These are phyloP conservation scores for Yamadazyma triangularis DNA, from an alignment of 1,139 yeast species.

Conservation along the genomic window DNA sequence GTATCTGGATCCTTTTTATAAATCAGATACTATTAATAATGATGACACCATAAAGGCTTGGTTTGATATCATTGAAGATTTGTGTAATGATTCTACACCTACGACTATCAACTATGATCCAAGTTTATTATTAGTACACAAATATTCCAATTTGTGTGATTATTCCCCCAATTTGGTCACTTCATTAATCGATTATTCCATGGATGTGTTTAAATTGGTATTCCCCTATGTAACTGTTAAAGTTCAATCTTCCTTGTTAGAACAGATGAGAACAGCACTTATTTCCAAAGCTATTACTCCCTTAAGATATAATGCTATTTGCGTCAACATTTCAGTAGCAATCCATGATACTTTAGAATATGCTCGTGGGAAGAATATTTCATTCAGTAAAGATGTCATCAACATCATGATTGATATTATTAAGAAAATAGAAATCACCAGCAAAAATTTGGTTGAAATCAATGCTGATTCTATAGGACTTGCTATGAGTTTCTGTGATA, in stretches of 20 bases:
- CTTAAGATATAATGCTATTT: constrained; percentile 44
- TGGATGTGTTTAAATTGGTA: constrained; percentile 67
- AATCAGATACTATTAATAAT: background rate
- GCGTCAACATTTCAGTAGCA: constrained; percentile 60
- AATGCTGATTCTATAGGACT: constrained; percentile 71
- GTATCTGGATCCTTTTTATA: constrained; percentile 15
- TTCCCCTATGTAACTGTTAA: constrained; percentile 75
- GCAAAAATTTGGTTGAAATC: constrained; percentile 37
- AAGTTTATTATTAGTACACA: constrained; percentile 20
- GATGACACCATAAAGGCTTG: constrained; percentile 14
- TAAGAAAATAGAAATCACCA: constrained; percentile 40
- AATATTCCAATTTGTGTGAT: constrained; percentile 21
- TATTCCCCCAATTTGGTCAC: constrained; percentile 37
- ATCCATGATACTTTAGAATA: constrained; percentile 52
- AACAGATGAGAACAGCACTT: constrained; percentile 61
- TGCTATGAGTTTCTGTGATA: constrained; percentile 39
- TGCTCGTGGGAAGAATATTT: constrained; percentile 19
- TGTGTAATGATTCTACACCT: constrained; percentile 20
- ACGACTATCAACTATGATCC: constrained; percentile 35
- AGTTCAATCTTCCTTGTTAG: constrained; percentile 81
- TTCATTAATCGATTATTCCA: constrained; percentile 68
- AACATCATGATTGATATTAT: constrained; percentile 55
- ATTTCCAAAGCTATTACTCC: constrained; percentile 27
- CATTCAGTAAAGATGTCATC: constrained; percentile 44
- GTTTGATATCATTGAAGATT: constrained; percentile 30